Conservation (phyloP, 2,329 filamentous ascomycete genomes). For the Stachybotrys elegans region DNA sequence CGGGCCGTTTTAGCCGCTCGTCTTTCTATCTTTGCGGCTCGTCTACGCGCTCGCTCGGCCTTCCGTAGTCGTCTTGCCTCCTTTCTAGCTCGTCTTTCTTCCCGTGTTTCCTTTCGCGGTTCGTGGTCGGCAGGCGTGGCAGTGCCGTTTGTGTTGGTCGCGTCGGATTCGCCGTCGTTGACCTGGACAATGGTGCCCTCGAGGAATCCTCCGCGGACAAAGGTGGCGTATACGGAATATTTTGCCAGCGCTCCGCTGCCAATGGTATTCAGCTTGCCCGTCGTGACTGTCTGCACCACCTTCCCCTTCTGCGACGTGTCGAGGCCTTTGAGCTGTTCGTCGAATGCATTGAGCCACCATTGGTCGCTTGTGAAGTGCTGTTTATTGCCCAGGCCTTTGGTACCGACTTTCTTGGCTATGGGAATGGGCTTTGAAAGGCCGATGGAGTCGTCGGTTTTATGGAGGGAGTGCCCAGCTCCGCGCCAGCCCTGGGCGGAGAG, state of each 20-base stretch:
- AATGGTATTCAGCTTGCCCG: conserved; percentile 51
- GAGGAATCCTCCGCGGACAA: conserved; percentile 76
- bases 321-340: conserved; percentile 79
- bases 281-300: conserved; percentile 50
- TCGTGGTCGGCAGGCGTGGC: conserved; percentile 8
- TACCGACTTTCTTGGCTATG: conserved; percentile 76
- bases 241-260: conserved; percentile 46
- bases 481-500: conserved; percentile 86
- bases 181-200: conserved; percentile 57
- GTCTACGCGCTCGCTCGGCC: conserved; percentile 17
- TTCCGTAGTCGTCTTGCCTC: conserved; percentile 26
- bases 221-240: conserved; percentile 73
- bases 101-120: conserved; percentile 34
- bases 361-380: conserved; percentile 67
- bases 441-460: conserved; percentile 64
- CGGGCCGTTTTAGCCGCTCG: not conserved
- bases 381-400: conserved; percentile 75
- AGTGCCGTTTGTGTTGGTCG: conserved; percentile 8
- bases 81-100: conserved; percentile 32
- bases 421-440: conserved; percentile 82
- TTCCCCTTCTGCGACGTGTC: conserved; percentile 56
- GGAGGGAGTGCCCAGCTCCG: conserved; percentile 81
- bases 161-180: conserved; percentile 18
- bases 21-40: conserved; percentile 8
- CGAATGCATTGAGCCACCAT: conserved; percentile 96